Conservation (phyloP, 768 basidiomycete species). For the Pleurotus cornucopiae region DNA sequence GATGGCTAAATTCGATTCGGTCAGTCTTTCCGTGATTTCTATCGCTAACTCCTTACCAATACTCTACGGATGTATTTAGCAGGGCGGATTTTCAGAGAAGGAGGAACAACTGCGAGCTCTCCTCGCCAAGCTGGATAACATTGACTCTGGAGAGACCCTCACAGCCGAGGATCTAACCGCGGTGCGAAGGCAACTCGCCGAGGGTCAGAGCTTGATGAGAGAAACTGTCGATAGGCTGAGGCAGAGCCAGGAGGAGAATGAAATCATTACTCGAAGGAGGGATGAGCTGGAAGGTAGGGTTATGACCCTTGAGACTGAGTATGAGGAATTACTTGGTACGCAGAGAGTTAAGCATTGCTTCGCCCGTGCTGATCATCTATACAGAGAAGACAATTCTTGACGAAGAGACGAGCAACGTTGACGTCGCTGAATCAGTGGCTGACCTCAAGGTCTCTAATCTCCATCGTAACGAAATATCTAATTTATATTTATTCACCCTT, state of each 20-base stretch:
- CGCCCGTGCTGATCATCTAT: background rate
- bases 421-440: conserved; percentile 77
- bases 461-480: too few species aligned
- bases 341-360: conserved; percentile 17
- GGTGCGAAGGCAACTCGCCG: conserved; percentile 85
- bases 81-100: conserved; percentile 94
- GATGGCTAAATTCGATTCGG: conserved; percentile 99
- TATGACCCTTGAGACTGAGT: conserved; percentile 81
- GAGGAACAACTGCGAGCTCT: conserved; percentile 88
- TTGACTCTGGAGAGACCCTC: conserved; percentile 64
- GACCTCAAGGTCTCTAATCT: conserved; percentile 72
- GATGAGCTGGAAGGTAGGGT: conserved; percentile 88
- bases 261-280: conserved; percentile 72
- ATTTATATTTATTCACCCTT: background rate
- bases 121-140: conserved; percentile 77
- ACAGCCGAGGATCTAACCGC: conserved; percentile 74
- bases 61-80: conserved; percentile 37
- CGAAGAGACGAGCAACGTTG: conserved; percentile 81
- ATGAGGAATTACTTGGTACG: conserved; percentile 93
- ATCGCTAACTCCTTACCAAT: background rate
- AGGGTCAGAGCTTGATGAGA: conserved; percentile 79
- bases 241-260: conserved; percentile 90
- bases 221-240: conserved; percentile 89
- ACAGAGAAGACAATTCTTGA: conserved; percentile 89
- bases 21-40: conserved; percentile 33